phyloP scores from a whole-genome alignment of 1,284 basidiomycete species.

The Ganoderma lingzhi region DNA sequence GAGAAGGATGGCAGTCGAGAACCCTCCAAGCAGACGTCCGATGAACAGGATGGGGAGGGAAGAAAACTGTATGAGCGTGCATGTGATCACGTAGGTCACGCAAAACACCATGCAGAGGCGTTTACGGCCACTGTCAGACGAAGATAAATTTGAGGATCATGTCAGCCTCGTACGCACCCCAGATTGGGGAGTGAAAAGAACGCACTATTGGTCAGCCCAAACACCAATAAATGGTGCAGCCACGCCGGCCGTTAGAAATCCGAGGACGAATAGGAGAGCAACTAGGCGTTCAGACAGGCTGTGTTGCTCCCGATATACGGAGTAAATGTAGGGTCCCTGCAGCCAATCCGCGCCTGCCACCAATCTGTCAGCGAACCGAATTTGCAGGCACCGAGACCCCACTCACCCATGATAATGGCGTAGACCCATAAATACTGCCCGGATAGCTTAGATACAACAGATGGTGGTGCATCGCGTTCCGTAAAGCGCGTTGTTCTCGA shows the following conservation, averaged over 20 bases:
- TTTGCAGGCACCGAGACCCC: neutral
- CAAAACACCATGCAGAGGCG: conserved; percentile 74
- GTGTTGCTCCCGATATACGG: conserved; percentile 76
- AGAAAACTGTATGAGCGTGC: conserved; percentile 63
- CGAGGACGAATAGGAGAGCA: conserved; percentile 75
- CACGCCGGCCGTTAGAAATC: conserved; percentile 74
- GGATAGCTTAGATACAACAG: conserved; percentile 50
- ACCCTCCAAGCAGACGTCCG: conserved; percentile 70
- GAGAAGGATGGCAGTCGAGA: conserved; percentile 79
- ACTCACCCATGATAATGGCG: conserved; percentile 75
- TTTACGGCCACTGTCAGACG: conserved; percentile 63
- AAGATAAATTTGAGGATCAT: neutral
- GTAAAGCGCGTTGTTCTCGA: conserved; percentile 31
- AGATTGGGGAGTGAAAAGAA: conserved; percentile 19
- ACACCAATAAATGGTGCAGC: conserved; percentile 74
- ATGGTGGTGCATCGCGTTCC: conserved; percentile 30
- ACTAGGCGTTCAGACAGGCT: conserved; percentile 67
- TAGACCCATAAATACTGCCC: conserved; percentile 72
- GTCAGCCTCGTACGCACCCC: neutral
- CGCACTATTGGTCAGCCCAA: conserved; percentile 80
- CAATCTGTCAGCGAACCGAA: conserved; percentile 12
- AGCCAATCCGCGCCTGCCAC: conserved; percentile 75
- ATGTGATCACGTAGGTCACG: conserved; percentile 65
- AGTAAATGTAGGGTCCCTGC: conserved; percentile 81
- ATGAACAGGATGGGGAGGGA: conserved; percentile 64